Evolutionary conservation across 306 rosid genomes (phyloP).

Genomic region (Calophaca sinica): DNA sequence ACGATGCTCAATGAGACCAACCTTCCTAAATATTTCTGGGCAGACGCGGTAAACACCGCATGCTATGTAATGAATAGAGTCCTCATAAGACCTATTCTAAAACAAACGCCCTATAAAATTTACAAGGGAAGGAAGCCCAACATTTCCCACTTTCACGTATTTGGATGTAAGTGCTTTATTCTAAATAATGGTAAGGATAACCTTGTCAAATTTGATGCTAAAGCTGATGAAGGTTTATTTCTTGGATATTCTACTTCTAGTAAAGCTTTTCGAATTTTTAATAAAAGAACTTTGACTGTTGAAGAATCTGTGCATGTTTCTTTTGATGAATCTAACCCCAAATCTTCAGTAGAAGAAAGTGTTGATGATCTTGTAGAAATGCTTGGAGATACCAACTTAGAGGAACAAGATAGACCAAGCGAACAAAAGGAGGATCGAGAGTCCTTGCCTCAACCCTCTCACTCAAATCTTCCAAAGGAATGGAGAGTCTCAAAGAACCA

Average conservation of each 20-base stretch:
- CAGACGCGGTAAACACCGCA: neutral
- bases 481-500: neutral
- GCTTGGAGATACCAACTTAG: neutral
- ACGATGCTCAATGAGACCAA: neutral
- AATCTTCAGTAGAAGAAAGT: neutral
- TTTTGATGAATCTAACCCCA: neutral
- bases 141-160: no score
- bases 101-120: neutral
- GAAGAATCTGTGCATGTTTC: neutral
- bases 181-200: no score
- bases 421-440: no score
- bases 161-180: no score
- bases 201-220: neutral
- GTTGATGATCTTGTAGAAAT: neutral
- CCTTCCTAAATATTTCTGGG: neutral
- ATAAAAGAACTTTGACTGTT: neutral
- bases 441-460: no score
- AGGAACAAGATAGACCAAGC: neutral
- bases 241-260: neutral
- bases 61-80: neutral
- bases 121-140: neutral
- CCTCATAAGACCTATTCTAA: neutral
- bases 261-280: neutral
- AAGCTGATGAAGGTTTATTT: neutral
- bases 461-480: neutral